A percentile compares a stretch with the other conserved stretches of the same genome.
Evolutionary conservation across 345 rosid genomes (phyloP).

Genomic region (Syzygium aqueum): DNA sequence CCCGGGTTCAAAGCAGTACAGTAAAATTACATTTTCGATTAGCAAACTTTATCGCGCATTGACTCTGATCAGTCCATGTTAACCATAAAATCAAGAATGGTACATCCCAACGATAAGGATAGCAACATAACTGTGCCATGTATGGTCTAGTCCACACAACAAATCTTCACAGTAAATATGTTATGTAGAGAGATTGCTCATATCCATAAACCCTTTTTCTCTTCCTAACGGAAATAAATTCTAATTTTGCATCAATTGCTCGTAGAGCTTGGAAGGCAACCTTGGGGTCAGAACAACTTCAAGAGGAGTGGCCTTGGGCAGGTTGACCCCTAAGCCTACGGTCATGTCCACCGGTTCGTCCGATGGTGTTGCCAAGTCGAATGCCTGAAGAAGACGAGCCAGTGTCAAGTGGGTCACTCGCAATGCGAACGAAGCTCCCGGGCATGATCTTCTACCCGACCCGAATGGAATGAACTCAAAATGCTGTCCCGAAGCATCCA

Average conservation of each 20-base stretch:
- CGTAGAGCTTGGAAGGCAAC: not conserved
- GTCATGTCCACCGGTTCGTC: not conserved
- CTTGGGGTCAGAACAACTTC: not conserved
- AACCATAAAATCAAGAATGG: too few relatives aligned
- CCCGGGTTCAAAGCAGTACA: too few relatives aligned
- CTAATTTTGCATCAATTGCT: not conserved
- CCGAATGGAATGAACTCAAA: constrained; percentile 21
- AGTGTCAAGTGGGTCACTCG: not conserved
- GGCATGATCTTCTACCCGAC: constrained; percentile 18
- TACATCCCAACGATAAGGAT: too few relatives aligned
- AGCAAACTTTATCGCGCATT: too few relatives aligned
- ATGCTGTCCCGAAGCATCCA: not conserved
- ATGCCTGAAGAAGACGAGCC: not conserved
- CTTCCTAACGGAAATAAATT: too few relatives aligned
- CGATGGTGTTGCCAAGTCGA: not conserved
- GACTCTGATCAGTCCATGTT: too few relatives aligned
- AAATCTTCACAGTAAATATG: too few relatives aligned
- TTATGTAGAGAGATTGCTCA: too few relatives aligned
- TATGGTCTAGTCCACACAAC: too few relatives aligned
- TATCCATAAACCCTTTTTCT: too few relatives aligned
- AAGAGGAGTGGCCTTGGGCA: not conserved
- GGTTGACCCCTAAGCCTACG: not conserved
- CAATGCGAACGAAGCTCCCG: not conserved
- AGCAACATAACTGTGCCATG: too few relatives aligned
- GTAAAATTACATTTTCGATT: too few relatives aligned